phyloP scores from a whole-genome alignment of 1,284 basidiomycete species.

The Boletus mariae region DNA sequence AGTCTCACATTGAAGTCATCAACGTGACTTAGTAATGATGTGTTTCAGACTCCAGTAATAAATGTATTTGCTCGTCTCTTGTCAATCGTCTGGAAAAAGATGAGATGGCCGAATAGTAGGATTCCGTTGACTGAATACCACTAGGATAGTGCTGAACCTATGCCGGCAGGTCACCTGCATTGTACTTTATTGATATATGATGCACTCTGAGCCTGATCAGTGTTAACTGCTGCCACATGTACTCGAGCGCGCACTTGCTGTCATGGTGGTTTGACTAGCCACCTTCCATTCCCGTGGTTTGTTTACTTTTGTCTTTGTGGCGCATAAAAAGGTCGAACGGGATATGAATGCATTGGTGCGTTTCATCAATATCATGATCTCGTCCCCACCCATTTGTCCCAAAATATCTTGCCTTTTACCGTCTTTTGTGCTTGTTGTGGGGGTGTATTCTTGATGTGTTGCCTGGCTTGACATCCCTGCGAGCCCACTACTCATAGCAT shows the following conservation, averaged over 20 bases:
- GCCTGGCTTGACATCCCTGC: not conserved
- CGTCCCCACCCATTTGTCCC: too few species aligned
- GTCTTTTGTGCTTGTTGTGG: not conserved
- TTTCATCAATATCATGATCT: too few species aligned
- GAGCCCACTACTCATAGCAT: not conserved
- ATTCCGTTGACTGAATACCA: not conserved
- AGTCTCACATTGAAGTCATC: not conserved
- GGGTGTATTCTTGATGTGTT: not conserved
- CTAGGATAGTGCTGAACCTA: not conserved
- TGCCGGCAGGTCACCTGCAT: not conserved
- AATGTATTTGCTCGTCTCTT: conserved; percentile 7
- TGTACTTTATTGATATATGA: not conserved
- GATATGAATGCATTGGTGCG: too few species aligned
- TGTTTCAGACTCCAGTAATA: conserved; percentile 11
- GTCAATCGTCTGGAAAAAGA: not conserved
- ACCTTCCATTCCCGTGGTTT: not conserved
- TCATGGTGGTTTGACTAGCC: not conserved
- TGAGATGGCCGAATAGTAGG: conserved; percentile 8
- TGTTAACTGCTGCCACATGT: not conserved
- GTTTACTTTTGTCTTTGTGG: not conserved
- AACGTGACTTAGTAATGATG: conserved; percentile 2
- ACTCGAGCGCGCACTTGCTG: not conserved
- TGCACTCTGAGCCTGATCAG: not conserved
- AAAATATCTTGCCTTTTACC: not conserved
- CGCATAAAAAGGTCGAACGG: not conserved